These are phyloP conservation scores for Aegle marmelos DNA, from an alignment of 345 rosid species.

Conservation along the genomic window DNA sequence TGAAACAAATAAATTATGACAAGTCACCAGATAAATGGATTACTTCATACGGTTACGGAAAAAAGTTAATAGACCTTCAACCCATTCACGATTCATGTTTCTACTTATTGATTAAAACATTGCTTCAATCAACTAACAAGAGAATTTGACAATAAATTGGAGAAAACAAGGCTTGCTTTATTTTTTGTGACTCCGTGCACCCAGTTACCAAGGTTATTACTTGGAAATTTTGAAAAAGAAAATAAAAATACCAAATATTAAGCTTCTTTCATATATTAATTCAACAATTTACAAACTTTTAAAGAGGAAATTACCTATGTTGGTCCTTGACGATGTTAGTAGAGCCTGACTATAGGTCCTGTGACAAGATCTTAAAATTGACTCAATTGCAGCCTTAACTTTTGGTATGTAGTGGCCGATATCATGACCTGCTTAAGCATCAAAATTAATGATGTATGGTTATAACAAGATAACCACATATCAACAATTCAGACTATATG, in stretches of 20 bases:
- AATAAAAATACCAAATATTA: constrained; percentile 2
- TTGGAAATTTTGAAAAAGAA: too few species aligned
- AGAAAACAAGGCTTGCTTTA: neutral
- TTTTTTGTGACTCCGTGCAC: neutral
- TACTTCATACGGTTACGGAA: neutral
- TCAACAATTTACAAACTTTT: constrained; percentile 1
- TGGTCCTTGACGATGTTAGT: constrained; percentile 84
- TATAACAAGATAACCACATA: constrained; percentile 11
- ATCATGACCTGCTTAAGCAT: constrained; percentile 61
- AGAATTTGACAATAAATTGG: neutral
- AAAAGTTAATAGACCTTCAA: neutral
- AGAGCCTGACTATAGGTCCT: constrained; percentile 86
- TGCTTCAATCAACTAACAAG: neutral
- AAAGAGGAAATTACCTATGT: constrained; percentile 53
- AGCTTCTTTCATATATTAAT: constrained; percentile 4
- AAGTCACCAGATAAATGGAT: neutral
- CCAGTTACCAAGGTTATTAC: neutral
- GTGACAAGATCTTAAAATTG: constrained; percentile 87
- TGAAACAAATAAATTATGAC: neutral
- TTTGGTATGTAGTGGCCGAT: constrained; percentile 93
- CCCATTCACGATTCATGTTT: neutral
- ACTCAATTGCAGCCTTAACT: constrained; percentile 96
- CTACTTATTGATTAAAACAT: neutral
- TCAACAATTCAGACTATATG: constrained; percentile 16
- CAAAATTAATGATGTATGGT: constrained; percentile 19